Percentiles rank a stretch among this genome's conserved stretches.
Conservation (phyloP, 2,329 filamentous ascomycete genomes). For the Colletotrichum navitas region DNA sequence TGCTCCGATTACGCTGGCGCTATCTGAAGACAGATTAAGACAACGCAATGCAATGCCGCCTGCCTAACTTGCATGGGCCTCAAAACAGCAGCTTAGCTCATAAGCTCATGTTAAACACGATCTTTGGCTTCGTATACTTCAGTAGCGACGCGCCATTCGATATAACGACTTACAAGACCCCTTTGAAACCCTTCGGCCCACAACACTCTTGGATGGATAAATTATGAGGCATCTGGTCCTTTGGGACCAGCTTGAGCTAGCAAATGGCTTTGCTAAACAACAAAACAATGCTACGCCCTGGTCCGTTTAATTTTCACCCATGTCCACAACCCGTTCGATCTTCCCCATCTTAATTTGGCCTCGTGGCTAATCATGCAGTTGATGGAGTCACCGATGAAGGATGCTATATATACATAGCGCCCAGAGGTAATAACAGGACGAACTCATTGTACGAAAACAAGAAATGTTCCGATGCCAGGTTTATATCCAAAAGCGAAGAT, state of each 20-base stretch:
- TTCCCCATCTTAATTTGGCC: background rate
- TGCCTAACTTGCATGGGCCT: no score
- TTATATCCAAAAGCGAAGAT: background rate
- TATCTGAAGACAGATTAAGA: no score
- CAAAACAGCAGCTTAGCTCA: no score
- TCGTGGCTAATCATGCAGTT: no score
- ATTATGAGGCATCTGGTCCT: background rate
- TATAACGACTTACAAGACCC: background rate
- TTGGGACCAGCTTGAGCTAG: no score
- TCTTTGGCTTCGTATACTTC: background rate
- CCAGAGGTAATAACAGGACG: background rate
- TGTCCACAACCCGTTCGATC: background rate
- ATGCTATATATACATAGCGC: no score
- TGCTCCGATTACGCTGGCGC: background rate
- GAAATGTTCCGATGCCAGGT: background rate
- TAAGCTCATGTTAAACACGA: no score
- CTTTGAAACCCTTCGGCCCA: background rate
- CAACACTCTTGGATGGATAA: background rate
- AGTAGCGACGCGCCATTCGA: background rate
- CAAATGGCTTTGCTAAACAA: background rate
- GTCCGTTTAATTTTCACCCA: background rate
- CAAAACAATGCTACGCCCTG: background rate
- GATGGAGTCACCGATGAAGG: background rate
- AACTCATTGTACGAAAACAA: background rate
- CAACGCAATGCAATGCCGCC: background rate